Conservation (phyloP, 805 yeast genomes). For the Blastobotrys chiropterorum region DNA sequence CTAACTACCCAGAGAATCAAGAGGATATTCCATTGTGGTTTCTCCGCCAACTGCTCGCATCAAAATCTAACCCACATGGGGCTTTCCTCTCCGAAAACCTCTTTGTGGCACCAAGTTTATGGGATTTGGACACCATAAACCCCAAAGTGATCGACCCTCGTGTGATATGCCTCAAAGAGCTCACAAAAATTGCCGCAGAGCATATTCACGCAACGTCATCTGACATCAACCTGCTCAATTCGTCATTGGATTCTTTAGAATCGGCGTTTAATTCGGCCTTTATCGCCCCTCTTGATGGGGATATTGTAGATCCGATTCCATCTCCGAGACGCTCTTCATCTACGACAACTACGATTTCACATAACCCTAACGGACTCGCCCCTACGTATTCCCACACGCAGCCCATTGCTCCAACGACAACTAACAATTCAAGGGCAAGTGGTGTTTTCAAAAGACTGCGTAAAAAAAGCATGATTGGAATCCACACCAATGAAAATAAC, state of each 20-base stretch:
- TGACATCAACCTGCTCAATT: constrained; percentile 1
- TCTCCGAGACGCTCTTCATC: neutral
- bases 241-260: constrained; percentile 9
- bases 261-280: constrained; percentile 9
- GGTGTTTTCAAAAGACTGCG: constrained; percentile 7
- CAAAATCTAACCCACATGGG: constrained; percentile 8
- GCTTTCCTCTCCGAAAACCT: constrained; percentile 7
- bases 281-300: constrained; percentile 1
- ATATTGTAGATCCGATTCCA: neutral
- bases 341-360: neutral
- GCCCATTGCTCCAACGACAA: neutral
- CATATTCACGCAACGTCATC: constrained; percentile 4
- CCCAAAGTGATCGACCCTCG: constrained; percentile 8
- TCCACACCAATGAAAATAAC: neutral
- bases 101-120: constrained; percentile 9
- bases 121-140: constrained; percentile 8
- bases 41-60: constrained; percentile 8
- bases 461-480: constrained; percentile 7
- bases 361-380: neutral
- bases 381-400: neutral
- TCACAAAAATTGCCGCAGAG: constrained; percentile 10
- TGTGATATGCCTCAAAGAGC: constrained; percentile 6
- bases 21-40: constrained; percentile 12
- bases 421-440: neutral
- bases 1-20: neutral